Evolutionary conservation across 345 rosid genomes (phyloP).

Genomic region (Corchorus capsularis): DNA sequence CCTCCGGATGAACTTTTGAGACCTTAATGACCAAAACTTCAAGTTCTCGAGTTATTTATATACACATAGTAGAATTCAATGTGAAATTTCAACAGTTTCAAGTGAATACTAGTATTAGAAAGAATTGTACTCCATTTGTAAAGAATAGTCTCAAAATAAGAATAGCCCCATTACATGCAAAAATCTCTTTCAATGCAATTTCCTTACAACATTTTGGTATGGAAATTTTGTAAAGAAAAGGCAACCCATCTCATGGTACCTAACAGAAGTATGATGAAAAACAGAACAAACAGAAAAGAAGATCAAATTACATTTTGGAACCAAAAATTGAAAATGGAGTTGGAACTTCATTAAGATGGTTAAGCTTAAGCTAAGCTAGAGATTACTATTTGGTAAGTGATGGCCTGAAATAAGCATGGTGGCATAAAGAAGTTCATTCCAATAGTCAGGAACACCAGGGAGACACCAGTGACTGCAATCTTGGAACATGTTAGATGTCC

Average conservation of each 20-base stretch:
- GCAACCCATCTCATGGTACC: not conserved
- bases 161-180: not conserved
- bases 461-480: slow-evolving; percentile 88
- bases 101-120: too few species aligned
- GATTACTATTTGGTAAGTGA: slow-evolving; percentile 25
- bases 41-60: too few species aligned
- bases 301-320: not conserved
- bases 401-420: slow-evolving; percentile 41
- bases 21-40: too few species aligned
- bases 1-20: too few species aligned
- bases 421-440: slow-evolving; percentile 77
- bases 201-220: slow-evolving; percentile 2
- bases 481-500: slow-evolving; percentile 41
- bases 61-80: too few species aligned
- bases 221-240: not conserved
- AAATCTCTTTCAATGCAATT: not conserved
- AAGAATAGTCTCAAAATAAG: not conserved
- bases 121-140: too few species aligned
- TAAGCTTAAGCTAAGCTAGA: not conserved
- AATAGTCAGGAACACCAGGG: slow-evolving; percentile 79
- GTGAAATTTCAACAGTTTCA: too few species aligned
- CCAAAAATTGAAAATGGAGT: too few species aligned
- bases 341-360: too few species aligned
- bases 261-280: not conserved
- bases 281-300: not conserved